phyloP scores from a whole-genome alignment of 202 grass and related monocot species.

The Sporobolus alterniflorus region DNA sequence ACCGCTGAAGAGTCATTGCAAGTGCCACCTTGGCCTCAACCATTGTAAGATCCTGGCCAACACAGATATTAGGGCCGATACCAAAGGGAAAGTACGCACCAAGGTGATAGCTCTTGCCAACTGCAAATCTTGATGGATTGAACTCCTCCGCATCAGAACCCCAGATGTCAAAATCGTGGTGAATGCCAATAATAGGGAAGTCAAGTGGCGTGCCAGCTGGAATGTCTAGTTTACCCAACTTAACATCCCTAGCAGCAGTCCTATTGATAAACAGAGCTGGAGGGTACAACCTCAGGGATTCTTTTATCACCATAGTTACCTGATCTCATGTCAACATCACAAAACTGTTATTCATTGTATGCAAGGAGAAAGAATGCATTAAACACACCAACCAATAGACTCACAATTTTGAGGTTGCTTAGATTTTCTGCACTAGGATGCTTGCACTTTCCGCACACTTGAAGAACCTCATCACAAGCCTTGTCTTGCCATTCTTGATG shows the following conservation, averaged over 20 bases:
- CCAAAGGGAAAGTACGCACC: slow-evolving; percentile 79
- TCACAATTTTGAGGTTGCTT: slow-evolving; percentile 72
- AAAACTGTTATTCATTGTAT: neutral
- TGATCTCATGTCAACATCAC: slow-evolving; percentile 9
- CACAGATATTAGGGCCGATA: slow-evolving; percentile 62
- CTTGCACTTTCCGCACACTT: slow-evolving; percentile 53
- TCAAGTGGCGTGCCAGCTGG: slow-evolving; percentile 55
- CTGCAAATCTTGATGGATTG: slow-evolving; percentile 76
- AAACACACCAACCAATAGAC: slow-evolving; percentile 4
- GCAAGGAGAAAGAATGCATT: neutral
- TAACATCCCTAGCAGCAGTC: slow-evolving; percentile 41
- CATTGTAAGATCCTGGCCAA: slow-evolving; percentile 79
- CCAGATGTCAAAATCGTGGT: slow-evolving; percentile 71
- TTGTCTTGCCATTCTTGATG: slow-evolving; percentile 86
- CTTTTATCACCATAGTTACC: slow-evolving; percentile 83
- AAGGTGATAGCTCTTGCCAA: slow-evolving; percentile 68
- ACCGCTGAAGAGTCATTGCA: slow-evolving; percentile 67
- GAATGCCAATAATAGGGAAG: slow-evolving; percentile 55
- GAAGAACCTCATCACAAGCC: slow-evolving; percentile 62
- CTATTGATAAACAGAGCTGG: slow-evolving; percentile 54
- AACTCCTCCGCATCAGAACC: slow-evolving; percentile 57
- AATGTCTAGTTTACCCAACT: slow-evolving; percentile 61
- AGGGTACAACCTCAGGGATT: slow-evolving; percentile 87
- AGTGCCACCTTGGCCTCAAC: slow-evolving; percentile 72
- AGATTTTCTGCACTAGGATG: slow-evolving; percentile 55